Conservation (phyloP, 257 asterid species). For the Solanum virginianum region DNA sequence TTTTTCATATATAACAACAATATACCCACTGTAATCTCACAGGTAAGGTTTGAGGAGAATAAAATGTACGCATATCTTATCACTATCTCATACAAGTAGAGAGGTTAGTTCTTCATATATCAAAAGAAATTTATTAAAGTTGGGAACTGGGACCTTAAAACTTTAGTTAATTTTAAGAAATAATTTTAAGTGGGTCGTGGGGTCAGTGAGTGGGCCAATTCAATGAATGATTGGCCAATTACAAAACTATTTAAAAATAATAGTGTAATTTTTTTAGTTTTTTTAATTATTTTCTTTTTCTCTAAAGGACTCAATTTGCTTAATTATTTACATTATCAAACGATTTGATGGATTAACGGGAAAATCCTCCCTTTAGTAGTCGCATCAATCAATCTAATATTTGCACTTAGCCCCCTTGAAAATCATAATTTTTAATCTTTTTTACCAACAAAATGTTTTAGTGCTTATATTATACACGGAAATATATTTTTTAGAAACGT, state of each 20-base stretch:
- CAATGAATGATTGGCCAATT: slow-evolving; percentile 11
- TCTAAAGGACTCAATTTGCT: slow-evolving; percentile 9
- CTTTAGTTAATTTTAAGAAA: neutral
- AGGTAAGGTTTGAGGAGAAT: no score
- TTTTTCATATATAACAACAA: neutral
- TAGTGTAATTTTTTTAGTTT: neutral
- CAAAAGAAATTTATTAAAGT: neutral
- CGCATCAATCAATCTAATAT: neutral
- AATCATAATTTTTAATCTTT: neutral
- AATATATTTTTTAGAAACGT: neutral
- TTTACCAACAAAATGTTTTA: neutral
- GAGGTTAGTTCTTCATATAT: neutral
- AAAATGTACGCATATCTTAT: no score
- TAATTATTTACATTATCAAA: slow-evolving; percentile 12
- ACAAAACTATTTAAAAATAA: neutral
- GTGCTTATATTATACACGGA: neutral
- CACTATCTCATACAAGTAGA: no score
- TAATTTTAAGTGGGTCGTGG: neutral
- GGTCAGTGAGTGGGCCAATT: neutral
- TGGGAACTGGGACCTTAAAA: neutral
- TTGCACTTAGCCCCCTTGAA: neutral
- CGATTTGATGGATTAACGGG: slow-evolving; percentile 20
- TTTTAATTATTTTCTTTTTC: neutral
- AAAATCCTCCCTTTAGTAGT: slow-evolving; percentile 4
- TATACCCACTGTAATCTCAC: no score